phyloP scores from a whole-genome alignment of 257 asterid species.

The Capsicum chinense region DNA sequence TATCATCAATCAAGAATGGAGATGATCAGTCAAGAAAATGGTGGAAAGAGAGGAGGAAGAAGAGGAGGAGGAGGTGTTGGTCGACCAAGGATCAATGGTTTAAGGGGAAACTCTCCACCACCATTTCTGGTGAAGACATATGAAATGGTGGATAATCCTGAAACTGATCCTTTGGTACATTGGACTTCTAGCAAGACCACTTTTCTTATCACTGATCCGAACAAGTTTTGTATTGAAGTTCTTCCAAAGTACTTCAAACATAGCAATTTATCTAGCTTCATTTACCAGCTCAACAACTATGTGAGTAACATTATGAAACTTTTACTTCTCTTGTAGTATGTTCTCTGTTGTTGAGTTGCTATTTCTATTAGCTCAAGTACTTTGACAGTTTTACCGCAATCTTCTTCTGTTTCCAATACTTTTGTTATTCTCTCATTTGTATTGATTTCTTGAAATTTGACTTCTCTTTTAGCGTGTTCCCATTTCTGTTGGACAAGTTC shows the following conservation, averaged over 20 bases:
- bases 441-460: slow-evolving; percentile 12
- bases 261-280: slow-evolving; percentile 54
- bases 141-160: slow-evolving; percentile 49
- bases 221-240: slow-evolving; percentile 42
- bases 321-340: background rate
- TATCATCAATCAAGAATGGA: slow-evolving; percentile 9
- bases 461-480: background rate
- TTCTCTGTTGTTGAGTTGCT: background rate
- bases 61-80: slow-evolving; percentile 8
- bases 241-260: slow-evolving; percentile 55
- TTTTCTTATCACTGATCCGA: slow-evolving; percentile 51
- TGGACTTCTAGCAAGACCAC: slow-evolving; percentile 47
- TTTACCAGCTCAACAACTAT: slow-evolving; percentile 58
- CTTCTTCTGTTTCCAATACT: background rate
- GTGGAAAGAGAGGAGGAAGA: background rate
- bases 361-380: slow-evolving; percentile 48
- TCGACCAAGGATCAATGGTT: background rate
- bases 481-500: background rate
- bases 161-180: slow-evolving; percentile 45
- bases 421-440: slow-evolving; percentile 1
- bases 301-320: slow-evolving; percentile 36
- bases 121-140: slow-evolving; percentile 47
- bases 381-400: slow-evolving; percentile 40
- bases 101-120: slow-evolving; percentile 36
- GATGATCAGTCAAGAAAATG: slow-evolving; percentile 6